Percentiles rank a stretch among this genome's conserved stretches.
Evolutionary conservation across 108 stramenopile species (phyloP).

Genomic region (Nannochloropsis granulata): DNA sequence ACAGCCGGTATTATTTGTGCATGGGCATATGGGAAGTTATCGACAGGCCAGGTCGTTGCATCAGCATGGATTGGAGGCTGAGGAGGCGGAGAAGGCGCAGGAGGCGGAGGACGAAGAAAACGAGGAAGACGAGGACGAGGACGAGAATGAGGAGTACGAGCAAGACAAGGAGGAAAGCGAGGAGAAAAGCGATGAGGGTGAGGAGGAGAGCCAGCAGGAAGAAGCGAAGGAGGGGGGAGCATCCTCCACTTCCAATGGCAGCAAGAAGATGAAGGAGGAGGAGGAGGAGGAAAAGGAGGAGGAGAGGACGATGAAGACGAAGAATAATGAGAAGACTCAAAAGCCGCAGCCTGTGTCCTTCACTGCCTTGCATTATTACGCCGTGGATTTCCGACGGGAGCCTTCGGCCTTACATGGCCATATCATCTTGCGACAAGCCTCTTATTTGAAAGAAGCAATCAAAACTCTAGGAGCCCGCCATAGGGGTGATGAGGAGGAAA

Average conservation of each 20-base stretch:
- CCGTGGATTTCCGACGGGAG: background rate
- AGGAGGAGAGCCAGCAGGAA: background rate
- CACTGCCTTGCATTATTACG: background rate
- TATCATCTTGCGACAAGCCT: background rate
- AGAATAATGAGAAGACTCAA: background rate
- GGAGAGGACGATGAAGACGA: background rate
- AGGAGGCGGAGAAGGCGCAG: background rate
- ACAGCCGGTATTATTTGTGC: background rate
- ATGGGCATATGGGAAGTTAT: background rate
- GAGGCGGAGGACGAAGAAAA: background rate
- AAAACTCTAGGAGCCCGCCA: background rate
- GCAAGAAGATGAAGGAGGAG: background rate
- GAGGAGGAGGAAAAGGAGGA: background rate
- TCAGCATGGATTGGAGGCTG: background rate
- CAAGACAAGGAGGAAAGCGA: background rate
- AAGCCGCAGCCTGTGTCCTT: too few relatives aligned
- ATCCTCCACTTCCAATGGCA: background rate
- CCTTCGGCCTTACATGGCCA: background rate
- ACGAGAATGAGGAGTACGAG: background rate
- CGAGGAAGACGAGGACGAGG: background rate
- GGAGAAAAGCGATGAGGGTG: background rate
- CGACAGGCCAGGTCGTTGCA: background rate
- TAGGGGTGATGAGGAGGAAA: background rate
- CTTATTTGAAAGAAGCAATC: background rate
- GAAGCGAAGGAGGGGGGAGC: background rate